Evolutionary conservation across 176 grass and related monocot genomes (phyloP), one percentile per base, ranked within the genome.

Genomic region (Triticum timopheevii): DNA sequence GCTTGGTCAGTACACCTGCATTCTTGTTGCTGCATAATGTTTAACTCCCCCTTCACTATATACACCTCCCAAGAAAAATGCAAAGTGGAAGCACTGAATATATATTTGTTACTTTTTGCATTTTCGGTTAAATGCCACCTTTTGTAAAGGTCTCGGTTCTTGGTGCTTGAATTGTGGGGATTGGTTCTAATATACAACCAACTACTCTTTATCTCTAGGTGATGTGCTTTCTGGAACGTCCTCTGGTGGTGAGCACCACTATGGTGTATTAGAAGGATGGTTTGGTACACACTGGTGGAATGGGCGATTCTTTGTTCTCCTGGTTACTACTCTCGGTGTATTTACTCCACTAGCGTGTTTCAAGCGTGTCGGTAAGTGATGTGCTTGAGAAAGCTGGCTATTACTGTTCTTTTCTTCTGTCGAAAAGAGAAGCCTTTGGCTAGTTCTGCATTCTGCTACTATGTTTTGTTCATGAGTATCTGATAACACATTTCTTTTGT

Each of bases 271-370:
- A 56, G 96, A 98, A 94, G 96, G 93, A 50, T 98, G 96, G 96
- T 98, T 98, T 71, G 96, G 96, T 22, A 49, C 78, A 3, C 90
- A 94, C 20, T 98, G 96, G 96, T 98, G 96, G 96, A 98, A 93
- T 62, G 82, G 90, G 16, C 92, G 96, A 19, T 96, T 98, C 79
- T 77, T 93, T 78, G 82, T 96, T 78, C 90, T 98, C 65, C 79
- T 95, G 33, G 25, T 96, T 52, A 92, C 93, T 17, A 88, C 90
- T 42, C 61, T 96, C 65, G 77, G 23, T 64, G 76, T 95, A 5
- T 98, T 96, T 86, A 87, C 88, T 77, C 96, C 96, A 80, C 73
- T 98, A 49, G 86, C 93, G 58, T 92, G 88, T 81, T 98, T 98
- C 67, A 98, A 95, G 84, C 96, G 82, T 68, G 68, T 98, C 7